phyloP scores from a whole-genome alignment of 495 filamentous ascomycete species.

The Parathielavia appendiculata region DNA sequence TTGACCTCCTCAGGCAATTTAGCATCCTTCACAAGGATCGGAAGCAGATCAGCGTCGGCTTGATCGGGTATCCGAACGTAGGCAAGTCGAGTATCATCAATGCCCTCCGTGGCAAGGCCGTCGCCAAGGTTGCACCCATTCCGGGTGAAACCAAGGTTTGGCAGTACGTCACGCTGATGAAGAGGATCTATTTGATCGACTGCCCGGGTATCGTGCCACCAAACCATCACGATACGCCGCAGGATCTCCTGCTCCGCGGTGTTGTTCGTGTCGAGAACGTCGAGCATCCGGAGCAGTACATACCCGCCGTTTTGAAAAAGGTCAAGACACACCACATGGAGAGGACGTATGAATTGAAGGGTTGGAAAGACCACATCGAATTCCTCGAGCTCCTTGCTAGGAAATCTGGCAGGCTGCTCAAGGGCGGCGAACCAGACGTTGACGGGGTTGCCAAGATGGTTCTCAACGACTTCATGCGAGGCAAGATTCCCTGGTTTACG shows the following conservation, averaged over 20 bases:
- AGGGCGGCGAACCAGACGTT: slow-evolving; percentile 86
- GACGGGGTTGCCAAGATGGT: slow-evolving; percentile 94
- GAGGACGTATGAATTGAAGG: slow-evolving; percentile 82
- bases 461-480: slow-evolving; percentile 88
- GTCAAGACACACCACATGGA: slow-evolving; percentile 86
- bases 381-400: slow-evolving; percentile 84
- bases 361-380: slow-evolving; percentile 65
- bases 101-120: slow-evolving; percentile 84
- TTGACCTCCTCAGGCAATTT: slow-evolving; percentile 82
- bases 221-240: slow-evolving; percentile 69
- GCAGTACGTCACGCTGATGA: slow-evolving; percentile 93
- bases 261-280: slow-evolving; percentile 94
- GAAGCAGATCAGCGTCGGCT: slow-evolving; percentile 85
- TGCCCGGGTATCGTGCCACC: slow-evolving; percentile 95
- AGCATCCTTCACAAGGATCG: slow-evolving; percentile 82
- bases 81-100: slow-evolving; percentile 95
- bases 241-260: slow-evolving; percentile 87
- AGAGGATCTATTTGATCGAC: slow-evolving; percentile 93
- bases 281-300: slow-evolving; percentile 91
- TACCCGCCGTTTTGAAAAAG: slow-evolving; percentile 70
- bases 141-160: slow-evolving; percentile 92
- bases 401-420: slow-evolving; percentile 79
- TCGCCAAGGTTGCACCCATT: slow-evolving; percentile 91
- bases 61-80: slow-evolving; percentile 69
- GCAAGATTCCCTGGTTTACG: slow-evolving; percentile 94